Conservation (phyloP, 1,139 yeast species). For the Meyerozyma carpophila region DNA sequence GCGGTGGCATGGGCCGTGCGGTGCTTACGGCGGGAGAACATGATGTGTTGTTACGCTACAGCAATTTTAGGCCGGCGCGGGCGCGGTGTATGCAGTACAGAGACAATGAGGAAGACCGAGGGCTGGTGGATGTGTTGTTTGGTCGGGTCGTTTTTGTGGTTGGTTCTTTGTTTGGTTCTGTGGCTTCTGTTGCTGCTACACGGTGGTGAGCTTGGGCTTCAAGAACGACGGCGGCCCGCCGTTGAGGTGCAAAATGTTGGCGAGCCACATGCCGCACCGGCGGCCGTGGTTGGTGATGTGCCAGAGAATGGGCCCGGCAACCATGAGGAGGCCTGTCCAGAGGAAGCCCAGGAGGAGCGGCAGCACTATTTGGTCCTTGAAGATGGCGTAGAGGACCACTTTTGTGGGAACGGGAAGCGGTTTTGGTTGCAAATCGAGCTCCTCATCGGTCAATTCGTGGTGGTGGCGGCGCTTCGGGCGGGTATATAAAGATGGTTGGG, state of each 20-base stretch:
- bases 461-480: conserved; percentile 1
- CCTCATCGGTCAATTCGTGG: conserved; percentile 17
- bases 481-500: not conserved
- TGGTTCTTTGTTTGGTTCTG: too few relatives aligned
- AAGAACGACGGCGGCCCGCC: not conserved
- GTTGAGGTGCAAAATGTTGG: conserved; percentile 5
- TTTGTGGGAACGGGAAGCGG: conserved; percentile 38
- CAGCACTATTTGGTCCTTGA: conserved; percentile 63
- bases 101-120: too few relatives aligned
- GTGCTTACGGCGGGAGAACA: conserved; percentile 34
- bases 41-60: conserved; percentile 6
- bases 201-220: not conserved
- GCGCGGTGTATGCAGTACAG: not conserved
- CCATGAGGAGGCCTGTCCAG: conserved; percentile 32
- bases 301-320: conserved; percentile 25
- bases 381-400: conserved; percentile 48
- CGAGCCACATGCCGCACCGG: conserved; percentile 24
- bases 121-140: too few relatives aligned
- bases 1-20: conserved; percentile 29
- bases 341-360: conserved; percentile 51
- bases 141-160: too few relatives aligned
- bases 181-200: too few relatives aligned
- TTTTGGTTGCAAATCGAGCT: conserved; percentile 20
- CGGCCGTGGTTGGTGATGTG: conserved; percentile 27
- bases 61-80: not conserved